Evolutionary conservation across 192 early-diverging fungal species (phyloP), one percentile per base, ranked within the genome.

Genomic region (Coemansia sp.): DNA sequence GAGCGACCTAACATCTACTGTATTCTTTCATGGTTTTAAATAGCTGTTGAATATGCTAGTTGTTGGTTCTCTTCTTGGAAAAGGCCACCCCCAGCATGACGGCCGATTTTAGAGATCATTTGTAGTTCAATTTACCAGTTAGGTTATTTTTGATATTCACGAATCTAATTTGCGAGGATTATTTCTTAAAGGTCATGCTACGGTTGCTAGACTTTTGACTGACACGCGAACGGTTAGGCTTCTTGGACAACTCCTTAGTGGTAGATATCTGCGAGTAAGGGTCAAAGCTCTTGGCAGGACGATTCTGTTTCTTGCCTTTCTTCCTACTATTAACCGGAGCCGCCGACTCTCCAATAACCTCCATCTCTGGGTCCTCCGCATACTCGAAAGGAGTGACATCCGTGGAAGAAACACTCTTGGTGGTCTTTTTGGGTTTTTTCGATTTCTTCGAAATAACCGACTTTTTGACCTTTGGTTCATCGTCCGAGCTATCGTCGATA

Each of bases 111-210:
- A n/a, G n/a, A n/a, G n/a, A n/a, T n/a, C n/a, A n/a, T n/a, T n/a
- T n/a, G n/a, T n/a, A n/a, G n/a, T n/a, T n/a, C n/a, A n/a, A n/a
- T n/a, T n/a, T n/a, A n/a, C n/a, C n/a, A n/a, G n/a, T n/a, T n/a
- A n/a, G n/a, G n/a, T n/a, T n/a, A n/a, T n/a, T n/a, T n/a, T n/a
- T n/a, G n/a, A n/a, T n/a, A n/a, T n/a, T n/a, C n/a, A n/a, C n/a
- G n/a, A n/a, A n/a, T n/a, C n/a, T n/a, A n/a, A n/a, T n/a, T 29
- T 24, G 24, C 24, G 24, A 24, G 24, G 24, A 2, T 60, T 71
- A 78, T 12, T 80, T 73, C 39, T 78, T 85, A 12, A 72, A 80
- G 0, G 83, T 65, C 43, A 85, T 68, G 9, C 75, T 52, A 3
- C 66, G 53, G 71, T 78, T 85, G 40, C 79, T 71, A 1, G 75